Conservation (phyloP, 1,139 yeast species). For the Pichia cactophila region DNA sequence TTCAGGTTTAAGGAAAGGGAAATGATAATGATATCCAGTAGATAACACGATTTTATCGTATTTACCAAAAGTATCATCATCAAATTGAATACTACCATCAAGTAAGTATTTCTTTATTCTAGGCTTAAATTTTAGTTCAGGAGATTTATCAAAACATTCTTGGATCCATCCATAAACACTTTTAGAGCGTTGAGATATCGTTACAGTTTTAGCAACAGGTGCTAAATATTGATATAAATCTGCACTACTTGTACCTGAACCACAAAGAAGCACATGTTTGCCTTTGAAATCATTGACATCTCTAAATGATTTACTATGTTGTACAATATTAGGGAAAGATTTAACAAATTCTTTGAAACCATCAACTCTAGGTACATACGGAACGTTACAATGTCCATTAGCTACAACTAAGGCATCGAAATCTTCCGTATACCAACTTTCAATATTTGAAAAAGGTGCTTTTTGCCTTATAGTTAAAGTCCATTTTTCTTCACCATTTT, state of each 20-base stretch:
- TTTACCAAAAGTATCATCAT: slow-evolving; percentile 31
- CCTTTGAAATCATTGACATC: slow-evolving; percentile 26
- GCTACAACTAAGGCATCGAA: slow-evolving; percentile 43
- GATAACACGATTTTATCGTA: slow-evolving; percentile 38
- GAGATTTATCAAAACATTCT: slow-evolving; percentile 14
- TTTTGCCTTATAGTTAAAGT: slow-evolving; percentile 16
- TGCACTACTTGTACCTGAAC: slow-evolving; percentile 44
- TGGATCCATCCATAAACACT: slow-evolving; percentile 17
- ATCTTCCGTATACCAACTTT: slow-evolving; percentile 29
- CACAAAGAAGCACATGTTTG: slow-evolving; percentile 40
- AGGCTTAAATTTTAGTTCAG: slow-evolving; percentile 18
- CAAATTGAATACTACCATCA: slow-evolving; percentile 25
- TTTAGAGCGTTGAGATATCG: slow-evolving; percentile 15
- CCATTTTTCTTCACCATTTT: slow-evolving; percentile 12
- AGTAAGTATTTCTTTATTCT: slow-evolving; percentile 16
- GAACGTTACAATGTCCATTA: slow-evolving; percentile 41
- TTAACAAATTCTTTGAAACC: slow-evolving; percentile 36
- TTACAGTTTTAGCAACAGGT: slow-evolving; percentile 25
- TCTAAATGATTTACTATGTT: slow-evolving; percentile 33
- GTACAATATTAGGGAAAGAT: slow-evolving; percentile 31
- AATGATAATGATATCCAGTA: slow-evolving; percentile 40
- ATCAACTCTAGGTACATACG: slow-evolving; percentile 37
- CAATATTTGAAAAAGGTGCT: slow-evolving; percentile 13
- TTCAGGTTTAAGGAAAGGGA: slow-evolving; percentile 30
- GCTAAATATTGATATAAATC: slow-evolving; percentile 45